phyloP scores from a whole-genome alignment of 176 grass and related monocot genomes.

The Ananas comosus region DNA sequence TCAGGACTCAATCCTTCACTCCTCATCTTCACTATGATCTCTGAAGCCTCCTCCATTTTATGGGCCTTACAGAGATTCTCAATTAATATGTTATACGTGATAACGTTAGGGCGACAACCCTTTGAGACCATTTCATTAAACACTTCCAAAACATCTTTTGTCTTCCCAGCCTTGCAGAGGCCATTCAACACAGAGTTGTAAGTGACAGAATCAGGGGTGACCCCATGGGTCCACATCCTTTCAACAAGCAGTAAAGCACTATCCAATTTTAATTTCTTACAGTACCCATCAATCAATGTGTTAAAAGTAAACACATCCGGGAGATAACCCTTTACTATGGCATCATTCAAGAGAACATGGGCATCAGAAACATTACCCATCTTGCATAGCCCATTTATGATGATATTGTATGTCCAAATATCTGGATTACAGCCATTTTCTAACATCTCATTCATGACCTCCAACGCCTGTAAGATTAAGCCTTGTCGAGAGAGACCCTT shows the following conservation, averaged over 20 bases:
- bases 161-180: constrained; percentile 76
- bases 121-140: constrained; percentile 64
- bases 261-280: constrained; percentile 66
- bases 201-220: constrained; percentile 57
- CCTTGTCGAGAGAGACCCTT: constrained; percentile 80
- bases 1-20: constrained; percentile 76
- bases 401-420: constrained; percentile 84
- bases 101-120: constrained; percentile 61
- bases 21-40: constrained; percentile 67
- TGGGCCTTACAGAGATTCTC: constrained; percentile 65
- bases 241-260: constrained; percentile 72
- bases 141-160: constrained; percentile 59
- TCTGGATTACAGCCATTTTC: constrained; percentile 58
- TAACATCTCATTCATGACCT: constrained; percentile 74
- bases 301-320: constrained; percentile 90
- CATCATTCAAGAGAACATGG: constrained; percentile 71
- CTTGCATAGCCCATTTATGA: constrained; percentile 91
- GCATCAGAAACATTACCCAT: constrained; percentile 92
- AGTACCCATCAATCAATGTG: constrained; percentile 86
- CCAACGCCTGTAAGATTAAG: constrained; percentile 77
- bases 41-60: constrained; percentile 56
- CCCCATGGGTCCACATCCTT: constrained; percentile 80
- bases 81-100: constrained; percentile 88
- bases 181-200: constrained; percentile 93
- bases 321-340: constrained; percentile 63